Percentiles rank a stretch among this genome's conserved stretches.
phyloP scores from a whole-genome alignment of 306 rosid species.

The Cucurbita moschata region DNA sequence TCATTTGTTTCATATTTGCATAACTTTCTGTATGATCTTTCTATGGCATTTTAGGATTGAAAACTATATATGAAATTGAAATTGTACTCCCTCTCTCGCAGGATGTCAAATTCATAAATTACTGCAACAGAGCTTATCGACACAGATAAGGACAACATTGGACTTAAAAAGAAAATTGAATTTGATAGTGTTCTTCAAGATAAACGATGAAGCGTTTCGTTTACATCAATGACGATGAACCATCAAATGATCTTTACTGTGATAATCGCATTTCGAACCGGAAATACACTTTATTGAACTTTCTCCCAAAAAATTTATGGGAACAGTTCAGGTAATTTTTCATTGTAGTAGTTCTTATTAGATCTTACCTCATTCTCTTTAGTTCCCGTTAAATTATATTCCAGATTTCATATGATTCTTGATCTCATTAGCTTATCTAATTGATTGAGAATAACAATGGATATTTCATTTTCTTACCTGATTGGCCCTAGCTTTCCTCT shows the following conservation, averaged over 20 bases:
- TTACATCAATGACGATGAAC: conserved; percentile 74
- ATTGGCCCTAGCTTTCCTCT: not conserved
- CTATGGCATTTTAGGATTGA: not conserved
- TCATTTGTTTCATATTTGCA: not conserved
- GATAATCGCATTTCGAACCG: conserved; percentile 83
- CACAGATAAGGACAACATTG: not conserved
- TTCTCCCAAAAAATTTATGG: conserved; percentile 90
- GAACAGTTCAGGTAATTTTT: conserved; percentile 83
- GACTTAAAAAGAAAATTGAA: conserved; percentile 6
- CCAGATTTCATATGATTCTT: not conserved
- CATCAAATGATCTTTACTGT: conserved; percentile 41
- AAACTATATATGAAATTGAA: too few species aligned
- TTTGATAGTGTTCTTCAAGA: conserved; percentile 17
- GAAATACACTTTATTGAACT: conserved; percentile 72
- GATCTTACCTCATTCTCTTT: not conserved
- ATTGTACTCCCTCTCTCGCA: not conserved
- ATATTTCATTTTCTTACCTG: not conserved
- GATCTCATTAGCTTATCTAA: not conserved
- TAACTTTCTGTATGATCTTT: not conserved
- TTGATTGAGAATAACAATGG: not conserved
- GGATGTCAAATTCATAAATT: conserved; percentile 1
- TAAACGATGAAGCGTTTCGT: conserved; percentile 70
- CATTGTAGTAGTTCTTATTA: not conserved
- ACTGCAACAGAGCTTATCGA: conserved; percentile 3
- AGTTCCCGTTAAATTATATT: not conserved